These are phyloP conservation scores for Crithidia sp. DNA, from an alignment of 208 protist species.

Conservation along the genomic window DNA sequence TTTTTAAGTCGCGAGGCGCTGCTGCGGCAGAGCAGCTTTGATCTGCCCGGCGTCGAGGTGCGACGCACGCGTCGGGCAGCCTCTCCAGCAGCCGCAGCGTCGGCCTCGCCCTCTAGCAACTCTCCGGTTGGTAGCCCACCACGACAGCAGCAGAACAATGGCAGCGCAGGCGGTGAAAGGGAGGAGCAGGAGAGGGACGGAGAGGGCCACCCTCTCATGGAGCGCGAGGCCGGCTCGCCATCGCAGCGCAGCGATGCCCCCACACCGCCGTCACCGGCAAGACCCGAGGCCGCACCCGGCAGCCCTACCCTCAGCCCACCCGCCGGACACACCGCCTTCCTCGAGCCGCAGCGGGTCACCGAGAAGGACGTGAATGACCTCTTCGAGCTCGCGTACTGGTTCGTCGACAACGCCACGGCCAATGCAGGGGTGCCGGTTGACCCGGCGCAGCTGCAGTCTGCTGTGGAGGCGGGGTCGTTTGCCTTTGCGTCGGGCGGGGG, in stretches of 20 bases:
- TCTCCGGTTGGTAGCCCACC: no score
- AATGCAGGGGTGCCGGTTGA: slow-evolving; percentile 70
- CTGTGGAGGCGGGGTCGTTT: neutral
- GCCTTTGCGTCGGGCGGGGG: neutral
- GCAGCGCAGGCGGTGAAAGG: neutral
- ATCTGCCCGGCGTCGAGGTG: slow-evolving; percentile 36
- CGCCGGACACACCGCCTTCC: slow-evolving; percentile 4
- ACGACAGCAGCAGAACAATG: neutral
- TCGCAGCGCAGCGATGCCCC: neutral
- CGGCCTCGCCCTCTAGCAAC: neutral
- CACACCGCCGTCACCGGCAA: no score
- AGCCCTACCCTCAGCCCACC: slow-evolving; percentile 5
- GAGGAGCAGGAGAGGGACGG: slow-evolving; percentile 17
- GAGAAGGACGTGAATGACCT: slow-evolving; percentile 75
- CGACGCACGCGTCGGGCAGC: neutral
- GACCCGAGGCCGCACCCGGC: neutral
- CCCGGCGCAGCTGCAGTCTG: slow-evolving; percentile 15
- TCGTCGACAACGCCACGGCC: slow-evolving; percentile 75
- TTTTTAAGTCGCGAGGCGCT: slow-evolving; percentile 77
- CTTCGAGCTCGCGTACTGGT: slow-evolving; percentile 81
- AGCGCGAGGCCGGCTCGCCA: neutral
- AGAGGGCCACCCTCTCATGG: neutral
- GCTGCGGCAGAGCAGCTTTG: slow-evolving; percentile 52
- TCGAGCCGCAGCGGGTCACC: slow-evolving; percentile 54
- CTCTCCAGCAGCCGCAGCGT: neutral